Evolutionary conservation across 441 rosid genomes (phyloP), one percentile per base, ranked within the genome.

Genomic region (Brassica hybrid): DNA sequence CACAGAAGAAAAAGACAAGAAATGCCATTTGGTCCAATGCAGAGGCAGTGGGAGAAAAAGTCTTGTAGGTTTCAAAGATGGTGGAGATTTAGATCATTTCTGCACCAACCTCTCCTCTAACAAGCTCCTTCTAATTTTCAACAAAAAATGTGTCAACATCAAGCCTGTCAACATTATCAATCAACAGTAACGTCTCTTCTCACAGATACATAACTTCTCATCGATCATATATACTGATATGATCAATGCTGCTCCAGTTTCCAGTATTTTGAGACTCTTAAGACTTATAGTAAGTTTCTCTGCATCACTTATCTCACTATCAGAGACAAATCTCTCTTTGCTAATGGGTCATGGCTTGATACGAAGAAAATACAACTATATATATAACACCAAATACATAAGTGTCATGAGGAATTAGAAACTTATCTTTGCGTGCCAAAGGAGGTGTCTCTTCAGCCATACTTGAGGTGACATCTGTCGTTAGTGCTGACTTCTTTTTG

Each of bases 31-130:
- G 78, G 77, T 73, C 82, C 71, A 79, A 72, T 73, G 50, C 21
- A 59, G 69, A 58, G 52, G 18, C 80, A 71, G 65, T 76, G 72
- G 54, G 54, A 34, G 45, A 67, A 68, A 61, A 78, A 79, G 78
- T 69, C 82, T 69, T 69, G 82, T 38, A 79, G 78, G 67, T 79
- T 74, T 69, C 75, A 68, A 73, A 79, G 78, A 79, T 79, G 81
- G 81, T 79, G 71, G 78, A 73, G 63, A 79, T 79, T 68, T 73
- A 79, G 82, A 54, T 74, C 67, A 69, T 30, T 64, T 74, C 68
- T 79, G 60, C 71, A 79, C 75, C 82, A 79, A 79, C 78, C 78
- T 73, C 78, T 79, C 82, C 78, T 36, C 78, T 79, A 74, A 73
- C 74, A 68, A 78, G 73, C 52, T 79, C 78, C 71, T 73, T 54